Base-by-base conservation (phyloP, 371 early-diverging fungal species). In the Rhizopus microsporus region DNA sequence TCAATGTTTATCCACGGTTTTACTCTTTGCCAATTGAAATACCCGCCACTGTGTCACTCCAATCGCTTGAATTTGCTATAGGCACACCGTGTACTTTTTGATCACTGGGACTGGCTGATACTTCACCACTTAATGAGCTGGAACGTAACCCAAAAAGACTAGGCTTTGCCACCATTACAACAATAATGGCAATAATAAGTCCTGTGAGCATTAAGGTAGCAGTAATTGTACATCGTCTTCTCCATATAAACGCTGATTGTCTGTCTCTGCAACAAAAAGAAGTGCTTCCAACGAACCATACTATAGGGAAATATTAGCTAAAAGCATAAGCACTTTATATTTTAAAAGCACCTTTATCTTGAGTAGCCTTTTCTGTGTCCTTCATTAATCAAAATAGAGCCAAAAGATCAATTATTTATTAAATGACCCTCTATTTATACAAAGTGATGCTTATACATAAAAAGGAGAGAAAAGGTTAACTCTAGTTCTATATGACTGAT, bases 221-320 rank as follows among this genome's bases (percentile, higher is more conserved):
- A n/a, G 75, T 73, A 38, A 78, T 73, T 5, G 72, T 65, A 42
- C 78, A 78, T 7, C 71, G 62, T n/a, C 73, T 78, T 50, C 69
- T 72, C 78, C 78, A 78, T 7, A 60, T 15, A 38, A 61, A 65
- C 4, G 45, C 52, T 1, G 46, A 48, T 42, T 43, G 40, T 34
- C 47, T 46, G 15, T 40, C 16, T 4, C 23, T 31, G 23, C 32
- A 51, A 40, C 44, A 6, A 51, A 17, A 34, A 32, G n/a, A 57
- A 30, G 58, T 65, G 34, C 78, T 78, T 0, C 78, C 75, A 3
- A 73, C 52, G 39, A 75, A 73, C 75, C 78, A 78, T 3, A 65
- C 63, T 0, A 62, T 42, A 31, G 78, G 78, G 67, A 62, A 0
- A 71, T 17, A 57, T 75, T 75, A 0, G 75, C 78, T 2, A 73